Evolutionary conservation across 495 filamentous ascomycete genomes (phyloP).

Genomic region (Penicillium malachiteum): DNA sequence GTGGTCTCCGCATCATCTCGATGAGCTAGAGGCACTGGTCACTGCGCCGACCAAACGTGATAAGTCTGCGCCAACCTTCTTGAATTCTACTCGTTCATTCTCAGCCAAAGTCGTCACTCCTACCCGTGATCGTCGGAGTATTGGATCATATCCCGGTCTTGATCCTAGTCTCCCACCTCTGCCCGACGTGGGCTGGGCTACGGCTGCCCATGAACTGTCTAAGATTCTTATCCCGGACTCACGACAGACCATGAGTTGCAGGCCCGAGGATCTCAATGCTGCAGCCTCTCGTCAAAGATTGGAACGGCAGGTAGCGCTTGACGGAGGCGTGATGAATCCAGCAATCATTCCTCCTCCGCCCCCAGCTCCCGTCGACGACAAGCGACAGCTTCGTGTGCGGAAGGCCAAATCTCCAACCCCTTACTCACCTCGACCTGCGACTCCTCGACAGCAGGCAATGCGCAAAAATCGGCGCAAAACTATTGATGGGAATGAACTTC

Average conservation of each 20-base stretch:
- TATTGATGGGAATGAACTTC: conserved; percentile 53
- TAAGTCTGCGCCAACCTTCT: conserved; percentile 61
- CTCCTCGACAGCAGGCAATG: conserved; percentile 47
- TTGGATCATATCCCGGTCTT: conserved; percentile 27
- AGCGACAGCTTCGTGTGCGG: conserved; percentile 72
- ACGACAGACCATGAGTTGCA: conserved; percentile 70
- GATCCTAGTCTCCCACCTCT: conserved; percentile 59
- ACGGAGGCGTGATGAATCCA: conserved; percentile 18
- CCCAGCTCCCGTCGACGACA: conserved; percentile 46
- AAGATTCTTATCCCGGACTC: conserved; percentile 76
- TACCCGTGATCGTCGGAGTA: conserved; percentile 51
- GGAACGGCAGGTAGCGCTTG: conserved; percentile 57
- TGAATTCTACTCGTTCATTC: conserved; percentile 74
- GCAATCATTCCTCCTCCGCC: conserved; percentile 26
- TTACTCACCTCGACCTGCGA: conserved; percentile 34
- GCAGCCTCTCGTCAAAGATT: conserved; percentile 59
- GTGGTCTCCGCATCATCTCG: conserved; percentile 72
- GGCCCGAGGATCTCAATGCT: conserved; percentile 69
- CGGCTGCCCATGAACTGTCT: conserved; percentile 74
- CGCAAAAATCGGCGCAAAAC: conserved; percentile 63
- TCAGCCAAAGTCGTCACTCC: conserved; percentile 68
- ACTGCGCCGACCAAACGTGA: conserved; percentile 53
- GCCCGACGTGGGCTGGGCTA: conserved; percentile 80
- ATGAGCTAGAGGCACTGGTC: conserved; percentile 59
- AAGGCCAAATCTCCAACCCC: conserved; percentile 58